Percentiles rank a stretch among this genome's conserved stretches.
Conservation (phyloP, 192 early-diverging fungal species). For the Coemansia umbellata region DNA sequence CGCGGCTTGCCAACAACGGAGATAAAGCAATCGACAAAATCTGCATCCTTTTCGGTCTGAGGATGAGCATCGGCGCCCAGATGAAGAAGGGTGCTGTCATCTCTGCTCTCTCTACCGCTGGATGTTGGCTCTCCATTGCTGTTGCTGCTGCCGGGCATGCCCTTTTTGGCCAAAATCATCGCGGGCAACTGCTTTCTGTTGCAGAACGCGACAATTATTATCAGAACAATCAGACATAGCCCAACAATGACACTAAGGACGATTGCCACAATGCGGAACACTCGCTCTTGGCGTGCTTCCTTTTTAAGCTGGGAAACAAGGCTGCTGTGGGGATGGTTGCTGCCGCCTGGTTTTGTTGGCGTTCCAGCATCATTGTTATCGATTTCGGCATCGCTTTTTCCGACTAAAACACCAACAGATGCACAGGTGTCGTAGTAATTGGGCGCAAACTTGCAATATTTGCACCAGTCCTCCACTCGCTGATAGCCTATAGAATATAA, state of each 20-base stretch:
- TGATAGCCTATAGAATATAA: conserved; percentile 44
- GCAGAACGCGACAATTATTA: conserved; percentile 14
- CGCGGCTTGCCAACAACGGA: conserved; percentile 36
- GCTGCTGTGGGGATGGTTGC: not conserved
- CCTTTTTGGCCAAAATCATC: not conserved
- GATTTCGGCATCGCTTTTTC: not conserved
- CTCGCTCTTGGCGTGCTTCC: conserved; percentile 32
- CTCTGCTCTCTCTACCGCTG: conserved; percentile 7
- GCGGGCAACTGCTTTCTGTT: not conserved
- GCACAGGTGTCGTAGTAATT: conserved; percentile 34
- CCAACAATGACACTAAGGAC: conserved; percentile 39
- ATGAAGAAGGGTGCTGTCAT: conserved; percentile 21
- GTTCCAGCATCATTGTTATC: too few relatives aligned
- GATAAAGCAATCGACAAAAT: conserved; percentile 48
- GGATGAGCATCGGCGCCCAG: not conserved
- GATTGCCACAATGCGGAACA: conserved; percentile 34
- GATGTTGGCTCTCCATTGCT: too few relatives aligned
- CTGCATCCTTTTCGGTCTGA: conserved; percentile 9
- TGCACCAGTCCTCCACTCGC: conserved; percentile 52
- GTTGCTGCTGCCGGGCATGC: not conserved
- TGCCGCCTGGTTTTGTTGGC: not conserved
- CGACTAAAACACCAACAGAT: conserved; percentile 27
- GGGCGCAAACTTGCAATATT: conserved; percentile 37
- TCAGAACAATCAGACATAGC: conserved; percentile 22
- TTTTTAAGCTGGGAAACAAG: conserved; percentile 21